Conservation (phyloP, 768 basidiomycete species). For the Lactarius indigo region DNA sequence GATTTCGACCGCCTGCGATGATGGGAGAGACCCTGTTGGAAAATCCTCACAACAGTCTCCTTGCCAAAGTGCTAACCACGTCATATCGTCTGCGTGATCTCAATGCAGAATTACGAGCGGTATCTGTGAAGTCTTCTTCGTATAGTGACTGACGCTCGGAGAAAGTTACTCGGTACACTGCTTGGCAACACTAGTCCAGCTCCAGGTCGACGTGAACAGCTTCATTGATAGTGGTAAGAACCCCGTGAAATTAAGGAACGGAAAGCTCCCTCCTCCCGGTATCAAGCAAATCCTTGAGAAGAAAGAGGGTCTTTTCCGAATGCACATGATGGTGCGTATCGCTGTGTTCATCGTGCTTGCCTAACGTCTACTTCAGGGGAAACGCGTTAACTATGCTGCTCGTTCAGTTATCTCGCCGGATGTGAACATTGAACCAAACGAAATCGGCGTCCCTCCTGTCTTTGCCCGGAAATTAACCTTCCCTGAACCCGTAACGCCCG, state of each 20-base stretch:
- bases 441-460: slow-evolving; percentile 96
- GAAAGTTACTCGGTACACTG: slow-evolving; percentile 60
- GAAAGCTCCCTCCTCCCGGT: slow-evolving; percentile 87
- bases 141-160: slow-evolving; percentile 49
- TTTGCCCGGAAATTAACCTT: slow-evolving; percentile 97
- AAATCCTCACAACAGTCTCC: slow-evolving; percentile 90
- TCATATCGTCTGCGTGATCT: slow-evolving; percentile 77
- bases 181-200: slow-evolving; percentile 84
- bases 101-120: slow-evolving; percentile 59
- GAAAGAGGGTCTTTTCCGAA: slow-evolving; percentile 97
- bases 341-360: slow-evolving; percentile 6
- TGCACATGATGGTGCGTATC: slow-evolving; percentile 92
- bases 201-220: slow-evolving; percentile 93
- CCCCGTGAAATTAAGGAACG: slow-evolving; percentile 76
- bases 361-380: slow-evolving; percentile 57
- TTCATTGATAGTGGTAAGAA: slow-evolving; percentile 98
- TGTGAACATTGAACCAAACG: slow-evolving; percentile 97
- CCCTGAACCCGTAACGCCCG: slow-evolving; percentile 92
- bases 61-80: slow-evolving; percentile 76
- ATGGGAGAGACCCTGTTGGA: slow-evolving; percentile 94
- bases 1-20: slow-evolving; percentile 90
- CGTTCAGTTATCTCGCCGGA: slow-evolving; percentile 99
- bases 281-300: slow-evolving; percentile 97
- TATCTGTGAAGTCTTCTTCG: slow-evolving; percentile 52
- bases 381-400: slow-evolving; percentile 98